Evolutionary conservation across 2,329 filamentous ascomycete species (phyloP), one percentile per base, ranked within the genome.

Genomic region (Dactylella cylindrospora): DNA sequence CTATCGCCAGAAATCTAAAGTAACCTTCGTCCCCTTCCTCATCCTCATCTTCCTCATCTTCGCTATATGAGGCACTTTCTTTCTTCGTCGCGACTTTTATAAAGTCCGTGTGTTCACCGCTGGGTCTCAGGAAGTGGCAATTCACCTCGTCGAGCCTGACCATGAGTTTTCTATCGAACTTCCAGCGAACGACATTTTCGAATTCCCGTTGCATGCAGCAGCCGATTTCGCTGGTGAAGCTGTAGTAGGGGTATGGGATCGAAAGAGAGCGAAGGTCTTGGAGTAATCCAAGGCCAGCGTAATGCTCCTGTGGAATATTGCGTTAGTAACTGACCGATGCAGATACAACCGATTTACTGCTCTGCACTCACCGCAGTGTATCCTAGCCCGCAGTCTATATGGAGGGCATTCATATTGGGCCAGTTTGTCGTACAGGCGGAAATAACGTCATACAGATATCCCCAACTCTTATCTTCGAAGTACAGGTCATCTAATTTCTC

Each of bases 391-490:
- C 33, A 39, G 38, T 52, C 54, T 4, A 60, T 4, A 33, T 41
- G 15, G 8, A 60, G 8, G 7, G 46, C 54, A 20, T 52, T 41
- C 1, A 41, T 3, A 2, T 31, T 26, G 5, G 46, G 40, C 32
- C 38, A 60, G 13, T 3, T 5, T n/a, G n/a, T n/a, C n/a, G n/a
- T n/a, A n/a, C n/a, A n/a, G n/a, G n/a, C n/a, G 2, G 1, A 7
- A 12, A 28, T 10, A 17, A 45, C 5, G 7, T 32, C 17, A 12
- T 20, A 1, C 3, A n/a, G 10, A 22, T 6, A 10, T 8, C 6
- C 3, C 39, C 31, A 32, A 17, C 28, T 45, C 22, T 50, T 59
- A 31, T 59, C 53, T 12, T 50, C 53, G 12, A 59, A 7, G 25
- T 35, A 40, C 8, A 50, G 20, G 4, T n/a, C 36, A 15, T 41